A percentile compares a stretch with the other conserved stretches of the same genome.
These are phyloP conservation scores for Colletotrichum sp. DNA, from an alignment of 2,329 filamentous ascomycete species.

Conservation along the genomic window DNA sequence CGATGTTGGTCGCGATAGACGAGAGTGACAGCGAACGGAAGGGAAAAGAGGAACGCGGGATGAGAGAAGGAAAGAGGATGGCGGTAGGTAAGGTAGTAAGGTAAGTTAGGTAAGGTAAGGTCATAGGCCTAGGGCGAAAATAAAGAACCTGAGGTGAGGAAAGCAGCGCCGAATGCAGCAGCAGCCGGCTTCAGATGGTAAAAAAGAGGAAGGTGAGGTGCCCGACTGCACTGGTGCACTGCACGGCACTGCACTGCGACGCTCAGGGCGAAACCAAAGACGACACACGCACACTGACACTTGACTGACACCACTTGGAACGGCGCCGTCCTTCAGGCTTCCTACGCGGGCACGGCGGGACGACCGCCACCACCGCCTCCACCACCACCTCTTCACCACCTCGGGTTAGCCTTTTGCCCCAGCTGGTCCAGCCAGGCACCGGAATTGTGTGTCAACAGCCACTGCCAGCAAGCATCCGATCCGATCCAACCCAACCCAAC, in stretches of 20 bases:
- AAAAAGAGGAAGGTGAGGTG: neutral
- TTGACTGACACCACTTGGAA: neutral
- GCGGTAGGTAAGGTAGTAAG: neutral
- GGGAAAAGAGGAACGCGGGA: neutral
- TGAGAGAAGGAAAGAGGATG: neutral
- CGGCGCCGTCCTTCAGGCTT: neutral
- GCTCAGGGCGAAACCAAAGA: neutral
- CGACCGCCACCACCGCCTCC: neutral
- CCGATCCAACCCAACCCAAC: neutral
- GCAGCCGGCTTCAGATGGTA: slow-evolving; percentile 7
- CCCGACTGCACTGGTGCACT: neutral
- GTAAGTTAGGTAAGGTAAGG: neutral
- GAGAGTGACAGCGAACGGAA: neutral
- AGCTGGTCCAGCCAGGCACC: neutral
- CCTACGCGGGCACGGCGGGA: neutral
- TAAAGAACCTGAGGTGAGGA: neutral
- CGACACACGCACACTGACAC: neutral
- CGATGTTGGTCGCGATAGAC: neutral
- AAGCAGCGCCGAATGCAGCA: neutral
- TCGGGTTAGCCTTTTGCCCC: neutral
- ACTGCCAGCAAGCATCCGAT: neutral
- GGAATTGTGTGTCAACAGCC: neutral
- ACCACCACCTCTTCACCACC: neutral
- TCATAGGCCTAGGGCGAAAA: neutral
- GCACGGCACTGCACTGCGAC: neutral